Evolutionary conservation across 2,329 filamentous ascomycete genomes (phyloP).

Genomic region (Nannizziopsis arthrosporioides): DNA sequence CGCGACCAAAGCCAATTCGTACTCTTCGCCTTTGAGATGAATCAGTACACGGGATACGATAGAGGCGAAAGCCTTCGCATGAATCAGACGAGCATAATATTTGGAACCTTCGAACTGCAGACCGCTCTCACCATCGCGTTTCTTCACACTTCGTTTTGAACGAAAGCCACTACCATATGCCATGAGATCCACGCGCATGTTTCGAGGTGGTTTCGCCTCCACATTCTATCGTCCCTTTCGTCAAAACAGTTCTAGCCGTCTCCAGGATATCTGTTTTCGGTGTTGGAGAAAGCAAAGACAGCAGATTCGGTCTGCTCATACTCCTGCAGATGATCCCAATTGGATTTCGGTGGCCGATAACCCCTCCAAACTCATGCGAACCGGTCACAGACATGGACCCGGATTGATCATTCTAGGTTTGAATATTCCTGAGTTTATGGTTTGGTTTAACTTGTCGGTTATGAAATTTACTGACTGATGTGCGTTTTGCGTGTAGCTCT

Average conservation of each 20-base stretch:
- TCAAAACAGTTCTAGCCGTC: not conserved
- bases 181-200: conserved; percentile 3
- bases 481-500: conserved; percentile 41
- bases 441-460: not conserved
- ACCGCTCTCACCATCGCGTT: no score
- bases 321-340: conserved; percentile 58
- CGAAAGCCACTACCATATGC: not conserved
- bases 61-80: not conserved
- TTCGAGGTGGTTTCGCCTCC: conserved; percentile 4
- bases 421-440: conserved; percentile 2
- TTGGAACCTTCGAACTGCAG: not conserved
- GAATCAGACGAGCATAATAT: not conserved
- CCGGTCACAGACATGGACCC: conserved; percentile 61
- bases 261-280: conserved; percentile 26
- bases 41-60: not conserved
- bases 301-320: conserved; percentile 33
- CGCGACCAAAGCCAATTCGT: no score
- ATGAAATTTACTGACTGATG: not conserved
- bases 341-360: conserved; percentile 83
- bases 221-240: not conserved
- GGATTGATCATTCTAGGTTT: conserved; percentile 67
- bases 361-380: conserved; percentile 66
- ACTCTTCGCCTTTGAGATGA: no score
- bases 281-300: conserved; percentile 26
- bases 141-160: not conserved